These are phyloP conservation scores for Pseudocercospora pini-densiflorae DNA, from an alignment of 2,329 filamentous ascomycete species.

Conservation along the genomic window DNA sequence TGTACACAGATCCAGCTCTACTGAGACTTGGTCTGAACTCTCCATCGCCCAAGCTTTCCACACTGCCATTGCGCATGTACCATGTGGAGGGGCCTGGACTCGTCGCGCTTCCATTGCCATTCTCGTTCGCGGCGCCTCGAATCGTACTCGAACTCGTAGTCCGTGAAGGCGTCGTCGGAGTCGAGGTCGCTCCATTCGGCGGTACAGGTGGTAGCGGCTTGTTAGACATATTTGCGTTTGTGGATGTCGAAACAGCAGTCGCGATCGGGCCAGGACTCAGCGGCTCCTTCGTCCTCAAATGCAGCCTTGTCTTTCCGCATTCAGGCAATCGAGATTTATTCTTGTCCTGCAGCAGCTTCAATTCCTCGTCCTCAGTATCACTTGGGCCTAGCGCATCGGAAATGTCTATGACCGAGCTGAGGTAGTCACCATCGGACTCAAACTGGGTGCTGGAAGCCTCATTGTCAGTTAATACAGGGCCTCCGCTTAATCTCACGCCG, in stretches of 20 bases:
- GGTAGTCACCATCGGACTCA: slow-evolving; percentile 11
- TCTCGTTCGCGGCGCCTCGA: slow-evolving; percentile 5
- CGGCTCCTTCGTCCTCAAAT: slow-evolving; percentile 38
- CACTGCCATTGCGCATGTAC: slow-evolving; percentile 11
- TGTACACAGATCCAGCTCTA: slow-evolving; percentile 87
- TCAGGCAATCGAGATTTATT: slow-evolving; percentile 77
- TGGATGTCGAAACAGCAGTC: background rate
- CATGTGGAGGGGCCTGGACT: slow-evolving; percentile 10
- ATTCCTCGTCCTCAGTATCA: slow-evolving; percentile 55
- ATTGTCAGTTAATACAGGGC: slow-evolving; percentile 44
- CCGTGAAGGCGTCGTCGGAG: slow-evolving; percentile 26
- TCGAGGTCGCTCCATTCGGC: slow-evolving; percentile 12
- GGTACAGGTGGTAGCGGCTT: slow-evolving; percentile 12
- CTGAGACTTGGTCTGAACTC: slow-evolving; percentile 66
- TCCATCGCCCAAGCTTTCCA: slow-evolving; percentile 46
- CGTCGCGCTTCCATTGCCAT: slow-evolving; percentile 1
- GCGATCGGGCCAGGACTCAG: slow-evolving; percentile 45
- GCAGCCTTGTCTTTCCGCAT: slow-evolving; percentile 62
- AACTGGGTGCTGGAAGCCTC: slow-evolving; percentile 28
- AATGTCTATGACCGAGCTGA: slow-evolving; percentile 52
- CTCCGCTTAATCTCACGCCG: slow-evolving; percentile 38
- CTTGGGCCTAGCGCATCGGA: slow-evolving; percentile 59
- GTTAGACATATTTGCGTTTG: slow-evolving; percentile 16
- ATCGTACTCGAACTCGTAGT: slow-evolving; percentile 10
- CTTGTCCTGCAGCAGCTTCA: slow-evolving; percentile 64